Evolutionary conservation across 148 eudicot genomes (phyloP).

Genomic region (Fagopyrum tataricum): DNA sequence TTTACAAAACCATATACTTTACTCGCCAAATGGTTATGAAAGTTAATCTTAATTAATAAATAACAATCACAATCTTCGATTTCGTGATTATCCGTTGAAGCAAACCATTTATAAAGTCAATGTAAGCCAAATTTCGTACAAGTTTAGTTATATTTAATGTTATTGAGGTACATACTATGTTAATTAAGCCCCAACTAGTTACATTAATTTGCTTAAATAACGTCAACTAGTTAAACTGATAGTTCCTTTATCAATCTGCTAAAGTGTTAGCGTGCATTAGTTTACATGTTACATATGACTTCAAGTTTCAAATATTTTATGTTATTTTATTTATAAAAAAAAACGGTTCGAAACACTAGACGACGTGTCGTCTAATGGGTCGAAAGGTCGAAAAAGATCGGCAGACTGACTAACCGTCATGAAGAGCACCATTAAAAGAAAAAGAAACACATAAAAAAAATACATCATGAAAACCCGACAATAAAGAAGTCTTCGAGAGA

Average conservation of each 20-base stretch:
- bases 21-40: no score
- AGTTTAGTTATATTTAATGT: neutral
- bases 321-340: neutral
- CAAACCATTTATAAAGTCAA: neutral
- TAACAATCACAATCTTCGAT: no score
- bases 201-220: neutral
- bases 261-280: neutral
- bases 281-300: neutral
- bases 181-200: neutral
- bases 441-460: no score
- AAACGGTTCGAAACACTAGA: no score
- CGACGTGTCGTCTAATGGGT: no score
- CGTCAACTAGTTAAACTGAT: neutral
- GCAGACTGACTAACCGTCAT: no score
- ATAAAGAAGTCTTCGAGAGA: no score
- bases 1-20: no score
- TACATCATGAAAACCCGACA: no score
- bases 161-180: neutral
- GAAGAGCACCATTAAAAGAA: neutral
- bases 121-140: neutral
- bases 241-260: neutral
- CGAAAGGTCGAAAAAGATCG: no score
- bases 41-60: no score
- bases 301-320: neutral
- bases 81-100: no score